These are phyloP conservation scores for Cenchrus americanus DNA, from an alignment of 176 grass and related monocot species.

Conservation along the genomic window DNA sequence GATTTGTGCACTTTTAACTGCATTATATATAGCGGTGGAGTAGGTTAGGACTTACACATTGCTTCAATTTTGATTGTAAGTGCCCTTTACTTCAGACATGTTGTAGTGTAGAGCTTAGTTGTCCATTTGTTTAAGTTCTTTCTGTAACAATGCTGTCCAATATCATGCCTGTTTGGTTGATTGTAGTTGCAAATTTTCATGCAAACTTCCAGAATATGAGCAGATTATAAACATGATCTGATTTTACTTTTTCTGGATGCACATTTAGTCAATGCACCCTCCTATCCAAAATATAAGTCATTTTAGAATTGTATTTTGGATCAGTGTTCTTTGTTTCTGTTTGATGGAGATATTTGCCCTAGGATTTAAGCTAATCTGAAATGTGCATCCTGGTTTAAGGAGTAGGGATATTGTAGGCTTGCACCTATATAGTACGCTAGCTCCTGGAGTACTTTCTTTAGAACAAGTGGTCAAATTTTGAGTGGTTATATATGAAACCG, in stretches of 20 bases:
- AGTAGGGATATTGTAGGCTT: slow-evolving; percentile 12
- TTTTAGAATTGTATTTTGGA: background rate
- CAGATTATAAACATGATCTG: slow-evolving; percentile 16
- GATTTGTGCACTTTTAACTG: slow-evolving; percentile 17
- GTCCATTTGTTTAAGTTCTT: background rate
- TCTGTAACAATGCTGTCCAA: slow-evolving; percentile 13
- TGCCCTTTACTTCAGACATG: slow-evolving; percentile 32
- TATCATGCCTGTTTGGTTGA: slow-evolving; percentile 20
- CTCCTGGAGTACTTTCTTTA: background rate
- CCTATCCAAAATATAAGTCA: background rate
- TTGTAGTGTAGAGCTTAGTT: slow-evolving; percentile 47
- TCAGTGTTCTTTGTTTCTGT: slow-evolving; percentile 6
- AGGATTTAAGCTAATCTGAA: background rate
- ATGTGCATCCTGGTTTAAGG: background rate
- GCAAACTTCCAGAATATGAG: slow-evolving; percentile 10
- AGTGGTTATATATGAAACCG: background rate
- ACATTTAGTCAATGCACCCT: background rate
- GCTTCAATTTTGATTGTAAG: slow-evolving; percentile 51
- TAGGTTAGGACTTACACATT: slow-evolving; percentile 47
- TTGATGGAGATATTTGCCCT: background rate
- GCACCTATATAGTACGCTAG: background rate
- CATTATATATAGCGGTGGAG: slow-evolving; percentile 40
- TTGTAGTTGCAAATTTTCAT: slow-evolving; percentile 11
- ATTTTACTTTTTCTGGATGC: slow-evolving; percentile 8
- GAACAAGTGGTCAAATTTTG: slow-evolving; percentile 3